Evolutionary conservation across 176 grass and related monocot species (phyloP), one percentile per base, ranked within the genome.

Genomic region (Triticum dicoccoides): DNA sequence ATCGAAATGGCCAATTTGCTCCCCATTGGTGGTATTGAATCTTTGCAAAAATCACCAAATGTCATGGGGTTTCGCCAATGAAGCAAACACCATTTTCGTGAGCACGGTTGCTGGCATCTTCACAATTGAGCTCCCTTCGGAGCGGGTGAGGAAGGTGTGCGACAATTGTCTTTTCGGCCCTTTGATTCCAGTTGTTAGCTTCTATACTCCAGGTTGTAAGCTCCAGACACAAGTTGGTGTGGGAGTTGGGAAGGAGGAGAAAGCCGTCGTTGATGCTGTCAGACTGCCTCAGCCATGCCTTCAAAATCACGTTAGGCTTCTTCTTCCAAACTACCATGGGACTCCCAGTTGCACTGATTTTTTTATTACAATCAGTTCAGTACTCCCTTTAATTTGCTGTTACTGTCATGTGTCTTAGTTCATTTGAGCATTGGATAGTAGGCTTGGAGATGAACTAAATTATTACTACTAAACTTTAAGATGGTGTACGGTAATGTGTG

Each of bases 281-380:
- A 30, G 91, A 98, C 84, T 94, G 78, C 84, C 91, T 98, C 79
- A 89, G 96, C 86, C 90, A 85, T 32, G 83, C 91, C 45, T 90
- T 95, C 73, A 88, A 98, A 70, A 90, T 95, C 86, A 94, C 88
- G 91, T 98, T 87, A 89, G 86, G 74, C 65, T 80, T 92, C 5
- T 80, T 92, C 5, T 71, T n/a, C 23, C 9, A 74, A 17, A 45
- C 21, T 7, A 14, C 79, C 3, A 11, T 30, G 8, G 18, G 20
- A 33, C 20, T 7, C 34, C 34, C 18, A n/a, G 38, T 10, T 35
- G n/a, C 17, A 11, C 8, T 21, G 10, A 70, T 47, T 11, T 45
- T 47, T 47, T 47, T 47, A 47, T 47, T 47, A 47, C 34, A 8
- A 39, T 13, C 47, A 8, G 27, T 79, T 6, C 2, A 15, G 64